phyloP scores from a whole-genome alignment of 345 rosid genomes.

The Salix suchowensis region DNA sequence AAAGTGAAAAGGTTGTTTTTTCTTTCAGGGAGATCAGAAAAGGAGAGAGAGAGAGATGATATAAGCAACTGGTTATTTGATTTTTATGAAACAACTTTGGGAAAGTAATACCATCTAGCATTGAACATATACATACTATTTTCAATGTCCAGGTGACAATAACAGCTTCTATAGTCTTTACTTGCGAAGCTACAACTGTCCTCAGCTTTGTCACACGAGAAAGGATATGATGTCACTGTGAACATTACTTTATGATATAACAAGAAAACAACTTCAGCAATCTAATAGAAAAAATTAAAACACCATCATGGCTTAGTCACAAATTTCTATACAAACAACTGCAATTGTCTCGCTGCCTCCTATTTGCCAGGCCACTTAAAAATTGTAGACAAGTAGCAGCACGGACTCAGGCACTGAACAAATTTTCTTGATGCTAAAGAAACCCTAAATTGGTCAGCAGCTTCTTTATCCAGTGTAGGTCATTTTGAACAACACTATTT shows the following conservation, averaged over 20 bases:
- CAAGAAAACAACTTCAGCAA: background rate
- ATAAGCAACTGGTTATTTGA: no score
- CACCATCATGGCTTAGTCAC: background rate
- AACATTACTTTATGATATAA: background rate
- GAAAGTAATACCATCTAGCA: no score
- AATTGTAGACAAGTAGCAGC: background rate
- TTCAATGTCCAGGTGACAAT: background rate
- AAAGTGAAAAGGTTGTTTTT: no score
- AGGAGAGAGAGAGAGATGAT: no score
- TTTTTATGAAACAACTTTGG: no score
- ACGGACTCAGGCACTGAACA: background rate
- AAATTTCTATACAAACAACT: background rate
- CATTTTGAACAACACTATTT: conserved; percentile 31
- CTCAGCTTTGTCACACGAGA: background rate
- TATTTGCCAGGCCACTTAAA: background rate
- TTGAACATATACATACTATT: background rate
- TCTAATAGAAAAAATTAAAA: background rate
- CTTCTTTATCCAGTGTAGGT: conserved; percentile 68
- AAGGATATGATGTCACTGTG: background rate
- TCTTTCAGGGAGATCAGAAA: no score
- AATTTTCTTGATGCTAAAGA: conserved; percentile 17
- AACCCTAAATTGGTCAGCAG: conserved; percentile 51
- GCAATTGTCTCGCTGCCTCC: background rate
- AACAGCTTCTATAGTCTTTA: background rate
- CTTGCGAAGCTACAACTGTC: background rate